These are phyloP conservation scores for Cladochytrium replicatum DNA, from an alignment of 192 early-diverging fungal species.

Conservation along the genomic window DNA sequence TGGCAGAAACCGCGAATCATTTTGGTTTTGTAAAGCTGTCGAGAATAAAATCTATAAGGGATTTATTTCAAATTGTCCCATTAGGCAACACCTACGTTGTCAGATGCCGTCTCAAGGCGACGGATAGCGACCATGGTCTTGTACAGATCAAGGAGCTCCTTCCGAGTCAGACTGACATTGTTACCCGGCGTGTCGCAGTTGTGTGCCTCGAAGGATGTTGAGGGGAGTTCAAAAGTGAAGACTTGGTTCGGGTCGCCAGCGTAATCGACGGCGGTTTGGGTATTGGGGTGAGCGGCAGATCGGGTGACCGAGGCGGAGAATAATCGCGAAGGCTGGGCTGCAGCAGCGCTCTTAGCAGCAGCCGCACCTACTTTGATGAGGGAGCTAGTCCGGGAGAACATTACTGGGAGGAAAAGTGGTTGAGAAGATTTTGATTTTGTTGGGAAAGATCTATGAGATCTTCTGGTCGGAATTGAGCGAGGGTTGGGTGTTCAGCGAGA, in stretches of 20 bases:
- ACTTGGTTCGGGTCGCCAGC: not conserved
- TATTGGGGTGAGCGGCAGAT: not conserved
- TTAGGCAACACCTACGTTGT: slow-evolving; percentile 34
- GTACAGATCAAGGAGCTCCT: slow-evolving; percentile 74
- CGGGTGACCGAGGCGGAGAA: not conserved
- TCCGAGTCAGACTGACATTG: slow-evolving; percentile 49
- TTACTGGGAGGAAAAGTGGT: too few relatives aligned
- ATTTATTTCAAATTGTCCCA: not conserved
- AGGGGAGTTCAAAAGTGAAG: slow-evolving; percentile 60
- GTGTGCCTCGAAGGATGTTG: slow-evolving; percentile 69
- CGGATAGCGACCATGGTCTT: slow-evolving; percentile 80
- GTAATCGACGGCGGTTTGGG: not conserved
- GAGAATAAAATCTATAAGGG: slow-evolving; percentile 1
- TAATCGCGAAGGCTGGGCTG: not conserved
- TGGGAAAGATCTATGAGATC: too few relatives aligned
- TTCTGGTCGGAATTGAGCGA: too few relatives aligned
- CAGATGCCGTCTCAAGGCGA: slow-evolving; percentile 86
- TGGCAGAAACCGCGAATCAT: slow-evolving; percentile 98
- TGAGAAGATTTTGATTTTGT: too few relatives aligned
- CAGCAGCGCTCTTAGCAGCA: too few relatives aligned
- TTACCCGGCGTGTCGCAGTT: slow-evolving; percentile 60
- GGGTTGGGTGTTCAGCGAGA: too few relatives aligned
- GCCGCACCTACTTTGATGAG: too few relatives aligned
- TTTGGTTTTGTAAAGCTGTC: slow-evolving; percentile 87
- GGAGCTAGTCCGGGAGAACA: too few relatives aligned